phyloP scores from a whole-genome alignment of 2,329 filamentous ascomycete species.

The Sarocladium kiliense region DNA sequence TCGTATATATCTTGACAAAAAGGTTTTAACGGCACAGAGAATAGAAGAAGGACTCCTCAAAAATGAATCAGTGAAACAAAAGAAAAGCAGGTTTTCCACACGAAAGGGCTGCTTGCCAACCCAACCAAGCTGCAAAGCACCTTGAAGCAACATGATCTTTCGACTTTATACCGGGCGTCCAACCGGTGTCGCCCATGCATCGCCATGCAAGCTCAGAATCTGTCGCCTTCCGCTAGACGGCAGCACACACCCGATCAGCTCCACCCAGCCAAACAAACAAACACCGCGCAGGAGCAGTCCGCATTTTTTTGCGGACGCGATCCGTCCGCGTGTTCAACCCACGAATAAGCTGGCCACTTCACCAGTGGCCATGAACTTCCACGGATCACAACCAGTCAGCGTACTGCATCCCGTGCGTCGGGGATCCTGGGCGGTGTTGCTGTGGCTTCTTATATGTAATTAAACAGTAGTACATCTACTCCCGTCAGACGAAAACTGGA shows the following conservation, averaged over 20 bases:
- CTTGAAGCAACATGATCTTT: background rate
- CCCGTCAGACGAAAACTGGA: constrained; percentile 39
- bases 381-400: background rate
- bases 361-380: background rate
- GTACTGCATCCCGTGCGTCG: background rate
- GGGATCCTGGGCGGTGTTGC: background rate
- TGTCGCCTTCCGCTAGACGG: background rate
- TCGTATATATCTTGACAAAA: constrained; percentile 8
- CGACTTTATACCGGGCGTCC: background rate
- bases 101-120: background rate
- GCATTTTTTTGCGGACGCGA: too few relatives aligned
- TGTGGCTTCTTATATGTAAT: constrained; percentile 40
- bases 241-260: background rate
- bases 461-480: constrained; percentile 47
- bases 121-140: background rate
- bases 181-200: background rate
- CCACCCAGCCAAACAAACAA: background rate
- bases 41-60: background rate
- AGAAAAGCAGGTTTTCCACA: background rate
- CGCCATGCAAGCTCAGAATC: background rate
- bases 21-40: background rate
- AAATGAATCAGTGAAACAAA: background rate
- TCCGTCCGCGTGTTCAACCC: too few relatives aligned
- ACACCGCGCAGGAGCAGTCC: background rate
- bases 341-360: too few relatives aligned